Evolutionary conservation across 208 protist genomes (phyloP).

Genomic region (Crithidia fasciculata): DNA sequence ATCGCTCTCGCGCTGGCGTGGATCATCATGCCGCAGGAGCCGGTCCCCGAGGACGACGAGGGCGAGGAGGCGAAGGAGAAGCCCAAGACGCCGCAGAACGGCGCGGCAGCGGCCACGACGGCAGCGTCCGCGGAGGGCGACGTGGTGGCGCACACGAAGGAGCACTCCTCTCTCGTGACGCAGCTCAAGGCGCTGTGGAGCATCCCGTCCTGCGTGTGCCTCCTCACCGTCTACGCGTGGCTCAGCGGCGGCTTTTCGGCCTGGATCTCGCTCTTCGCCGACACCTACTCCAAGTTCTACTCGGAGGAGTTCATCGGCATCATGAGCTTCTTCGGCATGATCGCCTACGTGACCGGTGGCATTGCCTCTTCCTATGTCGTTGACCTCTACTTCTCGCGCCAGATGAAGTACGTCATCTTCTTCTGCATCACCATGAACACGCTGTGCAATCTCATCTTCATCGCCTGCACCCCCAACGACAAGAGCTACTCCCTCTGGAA

Average conservation of each 20-base stretch:
- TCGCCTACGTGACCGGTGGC: slow-evolving; percentile 76
- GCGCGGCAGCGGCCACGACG: slow-evolving; percentile 11
- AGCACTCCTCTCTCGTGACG: slow-evolving; percentile 46
- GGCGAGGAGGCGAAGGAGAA: slow-evolving; percentile 19
- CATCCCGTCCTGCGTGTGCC: slow-evolving; percentile 74
- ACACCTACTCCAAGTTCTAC: slow-evolving; percentile 70
- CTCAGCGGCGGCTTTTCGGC: slow-evolving; percentile 82
- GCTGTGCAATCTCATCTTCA: slow-evolving; percentile 79
- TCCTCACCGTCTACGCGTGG: slow-evolving; percentile 87
- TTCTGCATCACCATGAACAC: slow-evolving; percentile 85
- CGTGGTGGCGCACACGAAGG: slow-evolving; percentile 31
- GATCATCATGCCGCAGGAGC: slow-evolving; percentile 67
- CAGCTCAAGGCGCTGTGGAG: slow-evolving; percentile 65
- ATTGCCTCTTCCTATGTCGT: slow-evolving; percentile 79
- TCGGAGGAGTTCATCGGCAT: slow-evolving; percentile 77
- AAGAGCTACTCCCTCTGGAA: slow-evolving; percentile 76
- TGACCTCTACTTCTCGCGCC: slow-evolving; percentile 81
- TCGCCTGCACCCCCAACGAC: slow-evolving; percentile 80
- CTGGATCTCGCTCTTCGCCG: slow-evolving; percentile 87
- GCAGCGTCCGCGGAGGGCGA: slow-evolving; percentile 4
- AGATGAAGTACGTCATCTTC: slow-evolving; percentile 93
- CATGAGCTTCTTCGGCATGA: slow-evolving; percentile 87
- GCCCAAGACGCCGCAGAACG: slow-evolving; percentile 4
- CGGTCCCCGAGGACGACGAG: slow-evolving; percentile 11
- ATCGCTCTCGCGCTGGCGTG: slow-evolving; percentile 58